These are phyloP conservation scores for Perkinsus chesapeaki DNA, from an alignment of 169 alveolate genomes.

Conservation along the genomic window DNA sequence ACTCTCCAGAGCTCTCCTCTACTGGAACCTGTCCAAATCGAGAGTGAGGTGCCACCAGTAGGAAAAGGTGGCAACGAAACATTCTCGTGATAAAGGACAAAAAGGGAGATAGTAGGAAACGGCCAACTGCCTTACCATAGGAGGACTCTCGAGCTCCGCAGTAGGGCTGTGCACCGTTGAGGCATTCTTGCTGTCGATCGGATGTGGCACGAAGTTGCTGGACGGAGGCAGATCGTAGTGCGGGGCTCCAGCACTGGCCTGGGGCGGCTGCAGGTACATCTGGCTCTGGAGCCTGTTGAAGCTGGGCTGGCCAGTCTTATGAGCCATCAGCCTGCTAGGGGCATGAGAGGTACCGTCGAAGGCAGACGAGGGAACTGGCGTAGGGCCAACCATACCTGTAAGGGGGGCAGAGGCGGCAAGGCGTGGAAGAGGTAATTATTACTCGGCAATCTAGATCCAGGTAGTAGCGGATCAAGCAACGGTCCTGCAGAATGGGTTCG, in stretches of 20 bases:
- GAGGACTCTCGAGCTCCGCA: too few relatives aligned
- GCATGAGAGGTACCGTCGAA: not conserved
- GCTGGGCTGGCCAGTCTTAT: not conserved
- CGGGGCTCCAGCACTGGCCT: not conserved
- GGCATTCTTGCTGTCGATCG: too few relatives aligned
- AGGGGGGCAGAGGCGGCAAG: too few relatives aligned
- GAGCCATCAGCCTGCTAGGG: not conserved
- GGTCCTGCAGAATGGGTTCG: not conserved
- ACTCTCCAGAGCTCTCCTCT: not conserved
- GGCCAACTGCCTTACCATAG: too few relatives aligned
- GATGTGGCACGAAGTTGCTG: not conserved
- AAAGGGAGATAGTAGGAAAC: too few relatives aligned
- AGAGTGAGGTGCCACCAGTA: too few relatives aligned
- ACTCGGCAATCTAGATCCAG: not conserved
- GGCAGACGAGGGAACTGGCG: not conserved
- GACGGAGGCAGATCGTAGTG: not conserved
- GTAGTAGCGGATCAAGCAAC: not conserved
- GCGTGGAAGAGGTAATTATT: too few relatives aligned
- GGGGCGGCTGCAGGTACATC: not conserved
- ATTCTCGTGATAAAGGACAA: too few relatives aligned
- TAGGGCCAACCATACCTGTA: not conserved
- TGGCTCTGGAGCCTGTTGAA: not conserved
- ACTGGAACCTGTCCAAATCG: not conserved
- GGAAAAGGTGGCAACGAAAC: too few relatives aligned
- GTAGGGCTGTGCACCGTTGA: too few relatives aligned